Conservation (phyloP, 495 filamentous ascomycete species). For the Podospora didyma region DNA sequence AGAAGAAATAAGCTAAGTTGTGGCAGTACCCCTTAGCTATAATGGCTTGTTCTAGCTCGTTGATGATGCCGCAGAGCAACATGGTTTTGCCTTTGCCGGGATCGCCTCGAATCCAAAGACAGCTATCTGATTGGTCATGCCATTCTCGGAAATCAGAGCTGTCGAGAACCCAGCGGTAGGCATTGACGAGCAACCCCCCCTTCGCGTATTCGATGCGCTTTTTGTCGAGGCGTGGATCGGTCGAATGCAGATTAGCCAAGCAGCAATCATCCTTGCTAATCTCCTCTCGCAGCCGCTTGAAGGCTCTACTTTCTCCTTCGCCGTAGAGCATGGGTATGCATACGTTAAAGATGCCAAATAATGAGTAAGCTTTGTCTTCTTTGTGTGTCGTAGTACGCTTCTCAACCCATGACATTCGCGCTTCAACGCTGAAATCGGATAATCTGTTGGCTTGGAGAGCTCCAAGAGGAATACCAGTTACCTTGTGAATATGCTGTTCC, state of each 20-base stretch:
- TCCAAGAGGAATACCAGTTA: slow-evolving; percentile 5
- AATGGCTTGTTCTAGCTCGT: slow-evolving; percentile 19
- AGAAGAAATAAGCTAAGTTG: slow-evolving; percentile 27
- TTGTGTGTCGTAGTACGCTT: background rate
- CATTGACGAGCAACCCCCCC: slow-evolving; percentile 37
- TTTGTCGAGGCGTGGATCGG: slow-evolving; percentile 36
- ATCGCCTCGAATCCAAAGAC: slow-evolving; percentile 38
- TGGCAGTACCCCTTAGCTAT: background rate
- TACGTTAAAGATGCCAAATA: background rate
- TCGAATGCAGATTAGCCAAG: slow-evolving; percentile 20
- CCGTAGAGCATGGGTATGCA: background rate
- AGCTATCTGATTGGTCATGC: slow-evolving; percentile 28
- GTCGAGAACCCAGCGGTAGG: slow-evolving; percentile 40
- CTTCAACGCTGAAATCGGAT: slow-evolving; percentile 5
- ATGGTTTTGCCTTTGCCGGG: slow-evolving; percentile 50
- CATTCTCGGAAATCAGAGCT: slow-evolving; percentile 31
- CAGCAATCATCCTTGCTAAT: slow-evolving; percentile 6
- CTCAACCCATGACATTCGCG: background rate
- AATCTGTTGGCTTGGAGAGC: background rate
- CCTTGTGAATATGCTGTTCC: slow-evolving; percentile 1
- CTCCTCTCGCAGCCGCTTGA: slow-evolving; percentile 3
- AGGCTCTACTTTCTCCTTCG: background rate
- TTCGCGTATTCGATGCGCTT: slow-evolving; percentile 37
- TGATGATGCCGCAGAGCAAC: slow-evolving; percentile 40
- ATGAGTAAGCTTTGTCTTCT: slow-evolving; percentile 4